Base-by-base conservation (phyloP, 768 basidiomycete genomes). In the Pholiota microspora region DNA sequence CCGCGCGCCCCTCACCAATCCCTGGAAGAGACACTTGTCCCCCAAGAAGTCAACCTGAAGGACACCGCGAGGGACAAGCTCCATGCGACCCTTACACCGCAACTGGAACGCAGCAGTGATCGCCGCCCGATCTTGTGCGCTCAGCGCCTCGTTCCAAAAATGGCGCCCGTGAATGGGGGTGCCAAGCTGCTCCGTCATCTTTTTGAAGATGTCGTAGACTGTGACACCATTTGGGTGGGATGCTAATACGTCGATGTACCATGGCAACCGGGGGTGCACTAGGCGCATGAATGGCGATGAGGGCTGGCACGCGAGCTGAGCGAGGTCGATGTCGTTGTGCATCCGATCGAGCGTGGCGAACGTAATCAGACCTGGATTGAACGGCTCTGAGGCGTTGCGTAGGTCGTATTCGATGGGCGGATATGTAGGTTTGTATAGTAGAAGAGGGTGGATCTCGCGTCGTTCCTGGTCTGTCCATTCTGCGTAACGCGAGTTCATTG, bases 41-140 rank as follows among this genome's bases (percentile, higher is more conserved):
- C 80, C 81, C 68, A 89, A 67, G 60, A 77, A 89, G 69, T 88
- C 86, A 4, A 88, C 75, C 47, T 75, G 75, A 52, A 74, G 71
- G 21, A 88, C 77, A 1, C 86, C 86, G 7, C 34, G 42, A 13
- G 42, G n/a, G 7, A 28, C 25, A 8, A 36, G 10, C 18, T 45
- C 49, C 9, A 28, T 5, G 34, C 51, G 34, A 1, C 35, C 45
- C 35, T 21, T 45, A 31, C 48, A 49, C n/a, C 86, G 71, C 13
- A 64, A 61, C 42, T 72, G 62, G 64, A 74, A 89, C 36, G 81
- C 73, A 0, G 56, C 58, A 2, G 71, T 72, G 45, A 88, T 74
- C 58, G 61, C 61, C 15, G 70, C 69, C 28, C 82, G 69, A 18
- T 81, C 76, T 1, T 66, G 68, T 21, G 73, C 70, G 29, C 77